Percentiles rank a stretch among this genome's conserved stretches.
Conservation (phyloP, 2,329 filamentous ascomycete species). For the Xylariaceae sp. region DNA sequence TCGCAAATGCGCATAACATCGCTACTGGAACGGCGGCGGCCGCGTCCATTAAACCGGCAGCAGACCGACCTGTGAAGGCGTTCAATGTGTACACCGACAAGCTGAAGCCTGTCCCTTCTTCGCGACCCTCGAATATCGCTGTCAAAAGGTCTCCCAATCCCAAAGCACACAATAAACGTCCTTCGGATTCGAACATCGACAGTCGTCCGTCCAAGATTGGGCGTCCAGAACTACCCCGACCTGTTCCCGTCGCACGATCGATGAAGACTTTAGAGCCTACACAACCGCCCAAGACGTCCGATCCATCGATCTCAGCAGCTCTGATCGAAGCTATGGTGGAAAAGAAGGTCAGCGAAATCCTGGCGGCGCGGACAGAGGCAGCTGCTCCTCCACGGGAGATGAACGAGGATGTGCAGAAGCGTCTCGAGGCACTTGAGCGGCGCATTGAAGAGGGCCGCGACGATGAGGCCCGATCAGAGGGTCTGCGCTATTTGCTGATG, state of each 20-base stretch:
- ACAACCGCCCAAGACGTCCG: constrained; percentile 11
- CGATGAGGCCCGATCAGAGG: constrained; percentile 75
- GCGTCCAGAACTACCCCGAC: constrained; percentile 20
- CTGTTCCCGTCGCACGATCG: constrained; percentile 16
- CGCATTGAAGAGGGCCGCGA: constrained; percentile 68
- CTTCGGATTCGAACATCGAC: constrained; percentile 37
- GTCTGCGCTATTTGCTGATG: constrained; percentile 81
- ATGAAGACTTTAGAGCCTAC: constrained; percentile 7
- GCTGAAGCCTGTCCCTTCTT: constrained; percentile 40
- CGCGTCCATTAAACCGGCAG: constrained; percentile 47
- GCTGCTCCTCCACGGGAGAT: constrained; percentile 49
- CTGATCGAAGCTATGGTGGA: constrained; percentile 90
- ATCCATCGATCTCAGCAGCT: constrained; percentile 55
- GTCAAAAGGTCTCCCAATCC: constrained; percentile 24
- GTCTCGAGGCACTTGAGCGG: constrained; percentile 79
- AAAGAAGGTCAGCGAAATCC: constrained; percentile 83
- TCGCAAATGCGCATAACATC: constrained; percentile 72
- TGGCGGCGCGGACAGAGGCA: constrained; percentile 68
- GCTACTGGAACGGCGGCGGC: constrained; percentile 55
- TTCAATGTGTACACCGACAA: constrained; percentile 86
- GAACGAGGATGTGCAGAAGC: constrained; percentile 72
- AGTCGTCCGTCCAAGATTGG: constrained; percentile 29
- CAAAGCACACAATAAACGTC: constrained; percentile 37
- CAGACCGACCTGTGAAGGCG: constrained; percentile 70
- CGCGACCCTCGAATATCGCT: constrained; percentile 20